Percentiles rank a stretch among this genome's conserved stretches.
These are phyloP conservation scores for Sistotremastrum suecicum DNA, from an alignment of 768 basidiomycete genomes.

Conservation along the genomic window DNA sequence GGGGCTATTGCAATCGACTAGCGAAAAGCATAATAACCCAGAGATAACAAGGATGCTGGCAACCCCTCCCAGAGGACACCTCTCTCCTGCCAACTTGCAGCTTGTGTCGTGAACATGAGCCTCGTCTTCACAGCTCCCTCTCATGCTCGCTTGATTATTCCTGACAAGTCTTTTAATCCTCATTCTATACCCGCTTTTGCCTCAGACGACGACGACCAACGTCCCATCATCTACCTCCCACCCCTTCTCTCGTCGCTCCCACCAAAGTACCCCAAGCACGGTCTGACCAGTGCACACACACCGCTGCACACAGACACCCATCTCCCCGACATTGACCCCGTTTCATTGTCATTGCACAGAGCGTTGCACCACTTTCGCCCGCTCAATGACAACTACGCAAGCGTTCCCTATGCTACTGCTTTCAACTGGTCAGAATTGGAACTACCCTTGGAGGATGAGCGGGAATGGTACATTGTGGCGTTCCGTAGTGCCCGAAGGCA, in stretches of 20 bases:
- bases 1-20: too few relatives aligned
- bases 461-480: slow-evolving; percentile 88
- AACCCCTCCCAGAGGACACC: too few relatives aligned
- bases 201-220: slow-evolving; percentile 19
- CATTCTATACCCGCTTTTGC: slow-evolving; percentile 43
- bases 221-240: slow-evolving; percentile 65
- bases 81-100: too few relatives aligned
- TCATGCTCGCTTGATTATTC: too few relatives aligned
- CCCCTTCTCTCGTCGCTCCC: slow-evolving; percentile 74
- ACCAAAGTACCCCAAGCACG: slow-evolving; percentile 17
- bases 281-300: slow-evolving; percentile 18
- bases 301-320: slow-evolving; percentile 55
- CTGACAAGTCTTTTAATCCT: slow-evolving; percentile 22
- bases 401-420: slow-evolving; percentile 47
- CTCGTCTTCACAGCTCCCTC: too few relatives aligned
- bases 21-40: too few relatives aligned
- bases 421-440: slow-evolving; percentile 79
- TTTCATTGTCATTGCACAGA: slow-evolving; percentile 72
- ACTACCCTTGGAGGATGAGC: slow-evolving; percentile 54
- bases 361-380: slow-evolving; percentile 71
- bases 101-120: too few relatives aligned
- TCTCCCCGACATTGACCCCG: slow-evolving; percentile 75
- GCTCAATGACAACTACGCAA: slow-evolving; percentile 42
- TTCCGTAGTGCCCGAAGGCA: slow-evolving; percentile 69
- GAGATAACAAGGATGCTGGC: too few relatives aligned